phyloP scores from a whole-genome alignment of 2,329 filamentous ascomycete species.

The Aureobasidium namibiae region DNA sequence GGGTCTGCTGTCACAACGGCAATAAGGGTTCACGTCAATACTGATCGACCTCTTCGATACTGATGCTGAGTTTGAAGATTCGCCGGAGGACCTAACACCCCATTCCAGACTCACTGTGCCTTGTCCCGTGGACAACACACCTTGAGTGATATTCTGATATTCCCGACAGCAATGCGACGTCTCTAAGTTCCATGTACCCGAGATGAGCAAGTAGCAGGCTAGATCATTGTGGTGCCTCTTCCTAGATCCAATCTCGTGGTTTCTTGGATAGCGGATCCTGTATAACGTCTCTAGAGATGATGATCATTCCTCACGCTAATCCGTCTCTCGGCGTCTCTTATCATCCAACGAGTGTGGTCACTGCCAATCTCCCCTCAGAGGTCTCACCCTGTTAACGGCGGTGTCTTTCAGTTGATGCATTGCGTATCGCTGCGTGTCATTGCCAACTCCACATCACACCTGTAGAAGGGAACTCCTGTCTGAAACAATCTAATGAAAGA shows the following conservation, averaged over 20 bases:
- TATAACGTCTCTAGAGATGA: not conserved
- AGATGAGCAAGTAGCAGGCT: not conserved
- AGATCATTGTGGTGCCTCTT: no score
- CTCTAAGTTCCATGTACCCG: no score
- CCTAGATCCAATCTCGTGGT: not conserved
- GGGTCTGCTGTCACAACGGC: not conserved
- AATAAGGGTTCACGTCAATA: not conserved
- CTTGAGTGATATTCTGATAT: not conserved
- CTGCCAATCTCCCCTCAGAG: not conserved
- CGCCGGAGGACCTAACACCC: not conserved
- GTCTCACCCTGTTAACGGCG: not conserved
- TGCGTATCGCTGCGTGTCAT: not conserved
- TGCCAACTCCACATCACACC: not conserved
- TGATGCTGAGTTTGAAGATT: not conserved
- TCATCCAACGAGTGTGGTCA: not conserved
- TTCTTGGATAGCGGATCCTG: not conserved
- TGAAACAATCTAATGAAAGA: slow-evolving; percentile 1
- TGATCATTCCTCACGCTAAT: not conserved
- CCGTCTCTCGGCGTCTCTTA: slow-evolving; percentile 1
- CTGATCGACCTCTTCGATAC: not conserved
- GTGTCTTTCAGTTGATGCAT: not conserved
- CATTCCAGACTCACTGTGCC: not conserved
- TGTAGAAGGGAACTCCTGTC: not conserved
- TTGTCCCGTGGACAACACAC: not conserved
- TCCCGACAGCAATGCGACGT: not conserved